These are phyloP conservation scores for Protomyces inouyei DNA, from an alignment of 1,139 yeast genomes.

Conservation along the genomic window DNA sequence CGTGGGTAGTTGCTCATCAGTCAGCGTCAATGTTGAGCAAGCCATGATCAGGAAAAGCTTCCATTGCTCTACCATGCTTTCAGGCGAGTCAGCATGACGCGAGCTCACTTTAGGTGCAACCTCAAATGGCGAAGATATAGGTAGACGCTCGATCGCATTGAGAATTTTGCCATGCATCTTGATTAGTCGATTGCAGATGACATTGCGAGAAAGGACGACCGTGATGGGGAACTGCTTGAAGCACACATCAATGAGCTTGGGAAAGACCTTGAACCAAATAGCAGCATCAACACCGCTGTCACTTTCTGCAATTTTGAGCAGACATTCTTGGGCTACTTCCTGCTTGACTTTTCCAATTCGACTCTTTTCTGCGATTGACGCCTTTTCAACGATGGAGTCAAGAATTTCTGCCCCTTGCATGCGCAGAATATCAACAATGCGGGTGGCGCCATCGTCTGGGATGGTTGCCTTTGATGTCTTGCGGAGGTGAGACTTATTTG, in stretches of 20 bases:
- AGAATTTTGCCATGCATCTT: constrained; percentile 75
- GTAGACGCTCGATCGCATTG: constrained; percentile 46
- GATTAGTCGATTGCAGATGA: constrained; percentile 81
- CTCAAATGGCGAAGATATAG: constrained; percentile 31
- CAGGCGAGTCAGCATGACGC: constrained; percentile 50
- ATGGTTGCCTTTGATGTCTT: constrained; percentile 7
- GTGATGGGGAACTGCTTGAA: constrained; percentile 87
- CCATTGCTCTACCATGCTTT: constrained; percentile 79
- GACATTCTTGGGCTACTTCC: constrained; percentile 53
- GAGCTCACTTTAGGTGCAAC: constrained; percentile 37
- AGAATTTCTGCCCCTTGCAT: constrained; percentile 50
- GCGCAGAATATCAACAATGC: constrained; percentile 19
- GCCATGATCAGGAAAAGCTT: constrained; percentile 82
- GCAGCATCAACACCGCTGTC: constrained; percentile 76
- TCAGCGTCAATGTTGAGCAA: constrained; percentile 83
- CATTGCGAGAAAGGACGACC: constrained; percentile 88
- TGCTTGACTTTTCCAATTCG: constrained; percentile 61
- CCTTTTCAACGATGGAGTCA: constrained; percentile 43
- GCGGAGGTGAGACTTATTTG: constrained; percentile 27
- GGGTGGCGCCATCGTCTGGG: constrained; percentile 4
- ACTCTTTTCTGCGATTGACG: constrained; percentile 77
- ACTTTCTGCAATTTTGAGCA: constrained; percentile 75
- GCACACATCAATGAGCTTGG: constrained; percentile 63
- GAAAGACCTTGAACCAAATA: constrained; percentile 85
- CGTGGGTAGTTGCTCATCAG: constrained; percentile 62